A percentile compares a stretch with the other conserved stretches of the same genome.
Evolutionary conservation across 306 rosid species (phyloP).

Genomic region (Castanea crenata): DNA sequence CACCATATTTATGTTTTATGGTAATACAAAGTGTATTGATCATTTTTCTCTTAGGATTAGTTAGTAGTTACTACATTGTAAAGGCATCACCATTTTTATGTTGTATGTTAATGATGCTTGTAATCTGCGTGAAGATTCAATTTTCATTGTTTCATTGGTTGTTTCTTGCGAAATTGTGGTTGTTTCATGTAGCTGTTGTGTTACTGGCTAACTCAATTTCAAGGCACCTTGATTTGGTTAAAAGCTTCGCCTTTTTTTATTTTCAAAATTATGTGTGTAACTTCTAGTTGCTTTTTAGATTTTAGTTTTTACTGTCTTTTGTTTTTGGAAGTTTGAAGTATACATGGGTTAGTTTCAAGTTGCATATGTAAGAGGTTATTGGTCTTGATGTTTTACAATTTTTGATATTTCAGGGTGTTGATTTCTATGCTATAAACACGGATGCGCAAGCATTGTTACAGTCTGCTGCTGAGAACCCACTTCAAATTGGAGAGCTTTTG

Average conservation of each 20-base stretch:
- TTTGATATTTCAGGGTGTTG: slow-evolving; percentile 69
- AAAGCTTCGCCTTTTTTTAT: neutral
- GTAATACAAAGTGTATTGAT: no score
- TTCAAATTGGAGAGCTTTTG: slow-evolving; percentile 94
- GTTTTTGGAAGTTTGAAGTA: neutral
- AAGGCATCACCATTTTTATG: no score
- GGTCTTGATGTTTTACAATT: slow-evolving; percentile 33
- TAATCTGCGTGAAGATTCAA: neutral
- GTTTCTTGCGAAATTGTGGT: neutral
- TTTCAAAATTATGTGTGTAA: neutral
- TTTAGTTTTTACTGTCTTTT: neutral
- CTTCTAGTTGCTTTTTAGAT: neutral
- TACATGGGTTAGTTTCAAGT: neutral
- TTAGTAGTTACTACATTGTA: no score
- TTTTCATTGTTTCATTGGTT: neutral
- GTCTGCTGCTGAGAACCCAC: slow-evolving; percentile 82
- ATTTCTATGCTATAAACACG: slow-evolving; percentile 96
- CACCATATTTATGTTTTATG: neutral
- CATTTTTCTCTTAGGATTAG: no score
- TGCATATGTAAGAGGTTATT: slow-evolving; percentile 9
- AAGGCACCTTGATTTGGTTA: neutral
- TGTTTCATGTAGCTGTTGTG: neutral
- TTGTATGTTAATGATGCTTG: neutral
- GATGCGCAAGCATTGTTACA: slow-evolving; percentile 91
- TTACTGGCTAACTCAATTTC: neutral